Base-by-base conservation (phyloP, 805 yeast genomes). In the Lipomyces chichibuensis region DNA sequence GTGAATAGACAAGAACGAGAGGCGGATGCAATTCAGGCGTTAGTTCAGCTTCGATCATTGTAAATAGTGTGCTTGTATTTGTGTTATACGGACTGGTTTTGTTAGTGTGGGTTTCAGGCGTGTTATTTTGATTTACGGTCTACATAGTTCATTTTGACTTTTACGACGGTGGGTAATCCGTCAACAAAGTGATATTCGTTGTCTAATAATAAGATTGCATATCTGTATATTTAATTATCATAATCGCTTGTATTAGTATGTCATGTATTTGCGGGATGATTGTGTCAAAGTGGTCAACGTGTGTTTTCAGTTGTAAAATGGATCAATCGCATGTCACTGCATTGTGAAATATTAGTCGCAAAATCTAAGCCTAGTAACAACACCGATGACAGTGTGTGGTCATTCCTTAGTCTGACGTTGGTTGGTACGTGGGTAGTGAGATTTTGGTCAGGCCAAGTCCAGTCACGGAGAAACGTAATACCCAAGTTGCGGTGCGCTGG, bases 1-100 rank as follows among this genome's bases (percentile, higher is more conserved):
- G 51, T 52, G 23, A 59, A 59, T 37, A 20, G 53, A 25, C 57
- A 25, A 23, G 54, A 64, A 11, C 69, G 71, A 29, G 73, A 71
- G 57, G 71, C 57, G 33, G 73, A 70, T 27, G 73, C 73, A 14
- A 65, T 71, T 33, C 66, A 64, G 56, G 73, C 73, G 27, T 46
- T 71, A 20, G 73, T 71, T 7, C 73, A 71, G 39, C 46, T 71
- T 11, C 57, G 73, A 29, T 70, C 73, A n/a, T 70, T 70, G 64
- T 71, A 70, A 66, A 66, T 63, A 59, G 33, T 43, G 49, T 43
- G 49, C 9, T 17, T 17, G 49, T 43, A 43, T 43, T 43, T 43
- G 49, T 17, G 49, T 43, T 17, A 43, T 43, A 37, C 23, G 49
- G 49, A 17, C 49, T 43, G 49, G 49, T 17, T 43, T 43, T 43